Base-by-base conservation (phyloP, 2,329 filamentous ascomycete genomes). In the Falciphora oryzae region DNA sequence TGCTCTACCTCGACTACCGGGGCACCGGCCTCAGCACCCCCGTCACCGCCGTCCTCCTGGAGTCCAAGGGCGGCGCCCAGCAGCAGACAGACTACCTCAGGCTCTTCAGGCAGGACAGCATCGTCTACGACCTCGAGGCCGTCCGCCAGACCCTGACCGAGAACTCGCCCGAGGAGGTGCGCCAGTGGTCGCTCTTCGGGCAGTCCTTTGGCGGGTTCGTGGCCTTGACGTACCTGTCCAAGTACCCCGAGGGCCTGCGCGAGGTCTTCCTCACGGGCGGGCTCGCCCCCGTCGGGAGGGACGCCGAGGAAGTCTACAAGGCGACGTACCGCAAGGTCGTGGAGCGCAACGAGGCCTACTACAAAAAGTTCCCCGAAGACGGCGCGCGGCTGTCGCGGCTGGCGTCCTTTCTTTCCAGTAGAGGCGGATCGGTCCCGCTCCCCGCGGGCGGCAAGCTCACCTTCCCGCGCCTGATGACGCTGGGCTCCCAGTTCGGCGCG, bases 161-260 rank as follows among this genome's bases (percentile, higher is more conserved):
- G 6, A 85, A 88, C 63, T 90, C 87, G 70, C 87, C 90, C 0
- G 57, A 65, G 4, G 79, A 84, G 28, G 87, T 90, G 73, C 85
- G 87, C 74, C 88, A 89, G 73, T 97, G 93, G 94, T 90, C 88
- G 65, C 84, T 95, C 35, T 89, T 96, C 67, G 94, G 94, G 11
- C 94, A 97, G 77, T 93, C 89, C 22, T 98, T 96, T 75, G 94
- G 94, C 56, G 94, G 94, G 1, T 97, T 97, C 75, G 91, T 93
- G 72, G 84, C 83, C 61, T 81, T 92, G 44, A 94, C 90, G 10
- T 98, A 97, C 75, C 83, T 98, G 22, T 95, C 90, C 2, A 87
- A 91, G 73, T 88, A 85, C 70, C 91, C 92, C 0, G 84, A 92
- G 65, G 90, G 90, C 1, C 77, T 98, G 29, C 86, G 87, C 35